A percentile compares a stretch with the other conserved stretches of the same genome.
Conservation (phyloP, 73 alveolate genomes). For the Paramecium pentaurelia region DNA sequence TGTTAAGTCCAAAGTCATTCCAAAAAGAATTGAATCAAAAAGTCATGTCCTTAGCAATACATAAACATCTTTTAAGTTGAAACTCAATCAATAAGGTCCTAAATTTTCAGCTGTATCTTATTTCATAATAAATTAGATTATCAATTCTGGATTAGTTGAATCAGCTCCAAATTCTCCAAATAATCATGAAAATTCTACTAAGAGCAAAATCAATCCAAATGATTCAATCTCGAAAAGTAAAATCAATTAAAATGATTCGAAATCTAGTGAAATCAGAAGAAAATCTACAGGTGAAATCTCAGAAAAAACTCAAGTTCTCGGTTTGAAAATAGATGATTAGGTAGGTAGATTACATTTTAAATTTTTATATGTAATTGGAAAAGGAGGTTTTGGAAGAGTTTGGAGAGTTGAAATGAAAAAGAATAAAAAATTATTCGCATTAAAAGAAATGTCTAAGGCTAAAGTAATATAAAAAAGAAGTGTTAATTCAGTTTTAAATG, state of each 20-base stretch:
- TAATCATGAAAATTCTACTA: background rate
- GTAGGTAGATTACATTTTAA: slow-evolving; percentile 39
- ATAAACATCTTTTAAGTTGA: slow-evolving; percentile 2
- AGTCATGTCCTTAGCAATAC: slow-evolving; percentile 13
- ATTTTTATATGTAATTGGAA: slow-evolving; percentile 60
- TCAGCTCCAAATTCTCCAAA: slow-evolving; percentile 47
- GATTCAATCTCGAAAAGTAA: background rate
- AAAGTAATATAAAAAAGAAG: slow-evolving; percentile 79
- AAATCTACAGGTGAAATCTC: slow-evolving; percentile 28
- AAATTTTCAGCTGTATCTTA: slow-evolving; percentile 1
- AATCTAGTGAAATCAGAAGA: slow-evolving; percentile 9
- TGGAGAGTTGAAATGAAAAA: slow-evolving; percentile 78
- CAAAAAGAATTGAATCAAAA: slow-evolving; percentile 40
- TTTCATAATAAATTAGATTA: background rate
- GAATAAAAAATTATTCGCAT: slow-evolving; percentile 64
- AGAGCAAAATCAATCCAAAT: background rate
- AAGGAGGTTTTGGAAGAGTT: slow-evolving; percentile 75
- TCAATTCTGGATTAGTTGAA: slow-evolving; percentile 1
- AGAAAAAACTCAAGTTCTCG: slow-evolving; percentile 13
- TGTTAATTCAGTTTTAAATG: slow-evolving; percentile 90
- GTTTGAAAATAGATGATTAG: background rate
- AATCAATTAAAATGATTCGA: background rate
- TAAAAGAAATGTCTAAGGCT: slow-evolving; percentile 60
- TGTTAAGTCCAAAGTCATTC: slow-evolving; percentile 27
- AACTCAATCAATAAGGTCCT: background rate